These are phyloP conservation scores for Colletotrichum nymphaeae DNA, from an alignment of 2,329 filamentous ascomycete genomes.

Conservation along the genomic window DNA sequence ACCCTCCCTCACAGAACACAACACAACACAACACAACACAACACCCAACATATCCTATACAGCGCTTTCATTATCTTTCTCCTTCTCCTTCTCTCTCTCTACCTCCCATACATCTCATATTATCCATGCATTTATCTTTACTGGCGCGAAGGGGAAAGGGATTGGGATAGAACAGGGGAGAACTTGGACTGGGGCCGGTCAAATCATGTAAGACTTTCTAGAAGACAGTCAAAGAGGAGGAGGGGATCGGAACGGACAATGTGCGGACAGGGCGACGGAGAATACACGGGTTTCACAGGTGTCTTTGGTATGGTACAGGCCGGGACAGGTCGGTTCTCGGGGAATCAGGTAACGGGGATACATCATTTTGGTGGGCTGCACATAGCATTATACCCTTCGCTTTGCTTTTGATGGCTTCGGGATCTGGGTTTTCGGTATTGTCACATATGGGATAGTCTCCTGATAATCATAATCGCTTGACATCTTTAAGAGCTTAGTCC, in stretches of 20 bases:
- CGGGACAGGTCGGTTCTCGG: conserved; percentile 1
- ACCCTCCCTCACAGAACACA: neutral
- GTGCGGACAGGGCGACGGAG: neutral
- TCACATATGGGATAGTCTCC: conserved; percentile 36
- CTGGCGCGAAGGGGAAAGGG: conserved; percentile 1
- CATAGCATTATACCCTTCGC: conserved; percentile 38
- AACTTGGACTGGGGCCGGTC: neutral
- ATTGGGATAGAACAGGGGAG: neutral
- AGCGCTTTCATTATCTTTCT: neutral
- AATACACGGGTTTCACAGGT: conserved; percentile 1
- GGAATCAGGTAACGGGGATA: conserved; percentile 12
- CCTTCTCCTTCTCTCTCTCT: neutral
- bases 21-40: neutral
- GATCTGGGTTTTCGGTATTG: conserved; percentile 24
- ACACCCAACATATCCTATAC: neutral
- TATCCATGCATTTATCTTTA: conserved; percentile 21
- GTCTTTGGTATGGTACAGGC: neutral
- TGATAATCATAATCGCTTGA: conserved; percentile 35
- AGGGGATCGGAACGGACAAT: neutral
- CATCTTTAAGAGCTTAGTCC: conserved; percentile 7
- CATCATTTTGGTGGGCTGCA: conserved; percentile 34
- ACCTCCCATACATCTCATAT: conserved; percentile 18
- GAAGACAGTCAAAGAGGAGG: neutral
- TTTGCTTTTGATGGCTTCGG: conserved; percentile 30
- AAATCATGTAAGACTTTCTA: neutral